A percentile compares a stretch with the other conserved stretches of the same genome.
phyloP scores from a whole-genome alignment of 2,329 filamentous ascomycete species.

The Monilinia aucupariae region DNA sequence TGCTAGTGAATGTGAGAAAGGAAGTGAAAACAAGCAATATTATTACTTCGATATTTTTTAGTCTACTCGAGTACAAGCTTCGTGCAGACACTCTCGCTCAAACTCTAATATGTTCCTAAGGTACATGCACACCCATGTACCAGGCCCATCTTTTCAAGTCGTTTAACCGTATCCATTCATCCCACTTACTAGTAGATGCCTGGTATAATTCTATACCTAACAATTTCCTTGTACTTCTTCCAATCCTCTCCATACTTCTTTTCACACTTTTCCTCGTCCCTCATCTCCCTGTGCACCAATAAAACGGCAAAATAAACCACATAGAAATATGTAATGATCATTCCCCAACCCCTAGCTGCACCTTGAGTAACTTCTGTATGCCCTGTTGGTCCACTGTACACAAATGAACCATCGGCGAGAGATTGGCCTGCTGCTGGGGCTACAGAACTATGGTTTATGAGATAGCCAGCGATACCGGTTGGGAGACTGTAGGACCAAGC shows the following conservation, averaged over 20 bases:
- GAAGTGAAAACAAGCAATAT: too few relatives aligned
- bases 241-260: conserved; percentile 91
- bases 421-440: conserved; percentile 46
- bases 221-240: conserved; percentile 79
- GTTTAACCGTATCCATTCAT: not conserved
- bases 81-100: too few relatives aligned
- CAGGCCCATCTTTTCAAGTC: not conserved
- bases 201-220: conserved; percentile 68
- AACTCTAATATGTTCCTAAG: too few relatives aligned
- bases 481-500: conserved; percentile 86
- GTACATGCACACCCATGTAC: not conserved
- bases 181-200: conserved; percentile 61
- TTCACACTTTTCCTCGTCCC: conserved; percentile 87
- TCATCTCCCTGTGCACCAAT: conserved; percentile 75
- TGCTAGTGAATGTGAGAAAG: too few relatives aligned
- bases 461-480: conserved; percentile 77
- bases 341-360: conserved; percentile 73
- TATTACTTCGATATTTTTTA: too few relatives aligned
- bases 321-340: conserved; percentile 91
- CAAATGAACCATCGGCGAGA: conserved; percentile 47
- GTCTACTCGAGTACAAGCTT: too few relatives aligned
- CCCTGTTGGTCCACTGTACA: conserved; percentile 46
- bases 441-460: conserved; percentile 51
- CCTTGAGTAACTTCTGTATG: conserved; percentile 64
- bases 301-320: conserved; percentile 85